Conservation (phyloP, 163 green algal species). For the Prototheca stagnorum region DNA sequence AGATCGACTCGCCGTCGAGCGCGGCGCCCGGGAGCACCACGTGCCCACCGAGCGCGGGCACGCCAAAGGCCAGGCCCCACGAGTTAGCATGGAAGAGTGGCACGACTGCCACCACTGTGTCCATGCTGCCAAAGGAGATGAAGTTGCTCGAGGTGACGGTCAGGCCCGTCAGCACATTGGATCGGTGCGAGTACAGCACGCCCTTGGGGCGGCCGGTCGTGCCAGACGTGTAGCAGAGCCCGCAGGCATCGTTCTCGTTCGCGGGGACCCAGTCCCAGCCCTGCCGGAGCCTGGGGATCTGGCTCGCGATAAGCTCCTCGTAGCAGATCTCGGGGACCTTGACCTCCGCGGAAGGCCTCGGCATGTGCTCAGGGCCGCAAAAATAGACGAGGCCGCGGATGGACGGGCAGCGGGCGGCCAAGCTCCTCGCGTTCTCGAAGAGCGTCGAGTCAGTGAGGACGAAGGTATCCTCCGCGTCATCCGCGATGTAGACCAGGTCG, state of each 20-base stretch:
- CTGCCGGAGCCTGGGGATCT: conserved; percentile 1
- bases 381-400: conserved; percentile 17
- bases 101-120: conserved; percentile 40
- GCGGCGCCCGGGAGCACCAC: conserved; percentile 54
- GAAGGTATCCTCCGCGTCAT: conserved; percentile 12
- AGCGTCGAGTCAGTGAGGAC: conserved; percentile 15
- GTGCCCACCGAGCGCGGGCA: conserved; percentile 13
- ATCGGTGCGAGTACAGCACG: conserved; percentile 60
- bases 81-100: conserved; percentile 64
- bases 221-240: conserved; percentile 64
- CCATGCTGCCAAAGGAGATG: conserved; percentile 19
- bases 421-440: conserved; percentile 2
- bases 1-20: conserved; percentile 43
- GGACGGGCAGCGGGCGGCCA: conserved; percentile 3
- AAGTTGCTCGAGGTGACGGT: conserved; percentile 19
- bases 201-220: conserved; percentile 71
- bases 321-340: neutral
- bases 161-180: conserved; percentile 60
- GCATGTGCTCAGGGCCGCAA: conserved; percentile 16
- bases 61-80: conserved; percentile 39
- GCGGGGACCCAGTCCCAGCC: conserved; percentile 30
- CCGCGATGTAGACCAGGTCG: conserved; percentile 46
- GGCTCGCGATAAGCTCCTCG: neutral
- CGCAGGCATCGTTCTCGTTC: conserved; percentile 43
- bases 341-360: neutral